Evolutionary conservation across 2,329 filamentous ascomycete genomes (phyloP).

Genomic region (Fusarium circinatum): DNA sequence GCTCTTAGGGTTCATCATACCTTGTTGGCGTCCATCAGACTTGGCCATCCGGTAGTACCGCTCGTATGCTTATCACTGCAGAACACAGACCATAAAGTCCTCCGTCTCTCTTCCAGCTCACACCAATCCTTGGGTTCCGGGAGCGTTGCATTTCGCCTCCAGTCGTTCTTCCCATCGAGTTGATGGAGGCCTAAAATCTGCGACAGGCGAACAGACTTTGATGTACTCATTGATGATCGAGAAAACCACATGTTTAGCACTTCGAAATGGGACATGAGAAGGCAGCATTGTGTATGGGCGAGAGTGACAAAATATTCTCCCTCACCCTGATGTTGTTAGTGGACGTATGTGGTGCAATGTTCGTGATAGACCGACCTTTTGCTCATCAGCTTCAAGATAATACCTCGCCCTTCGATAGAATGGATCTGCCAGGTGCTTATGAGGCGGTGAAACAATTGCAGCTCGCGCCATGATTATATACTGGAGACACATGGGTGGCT

Average conservation of each 20-base stretch:
- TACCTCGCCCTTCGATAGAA: constrained; percentile 37
- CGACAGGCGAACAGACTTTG: constrained; percentile 72
- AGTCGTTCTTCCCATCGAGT: constrained; percentile 69
- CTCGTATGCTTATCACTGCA: constrained; percentile 83
- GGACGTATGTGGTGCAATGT: accelerated
- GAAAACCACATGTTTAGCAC: constrained; percentile 86
- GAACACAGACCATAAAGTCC: constrained; percentile 85
- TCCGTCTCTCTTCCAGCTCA: constrained; percentile 76
- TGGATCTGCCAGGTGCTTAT: constrained; percentile 27
- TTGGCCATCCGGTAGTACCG: constrained; percentile 88
- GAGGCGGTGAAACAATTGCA: constrained; percentile 14
- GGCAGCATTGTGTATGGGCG: constrained; percentile 80
- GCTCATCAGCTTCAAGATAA: constrained; percentile 40
- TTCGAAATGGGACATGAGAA: constrained; percentile 77
- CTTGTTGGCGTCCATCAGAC: constrained; percentile 77
- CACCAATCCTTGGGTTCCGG: constrained; percentile 80
- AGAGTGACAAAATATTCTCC: constrained; percentile 60
- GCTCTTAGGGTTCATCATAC: not conserved
- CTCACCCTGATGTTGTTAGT: constrained; percentile 26
- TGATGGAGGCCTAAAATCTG: constrained; percentile 85
- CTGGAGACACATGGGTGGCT: constrained; percentile 42
- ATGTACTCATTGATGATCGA: constrained; percentile 81
- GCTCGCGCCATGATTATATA: constrained; percentile 38
- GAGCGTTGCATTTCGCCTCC: constrained; percentile 74
- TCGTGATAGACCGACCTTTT: constrained; percentile 21